Base-by-base conservation (phyloP, 176 grass and related monocot genomes). In the Miscanthus lutarioriparius region DNA sequence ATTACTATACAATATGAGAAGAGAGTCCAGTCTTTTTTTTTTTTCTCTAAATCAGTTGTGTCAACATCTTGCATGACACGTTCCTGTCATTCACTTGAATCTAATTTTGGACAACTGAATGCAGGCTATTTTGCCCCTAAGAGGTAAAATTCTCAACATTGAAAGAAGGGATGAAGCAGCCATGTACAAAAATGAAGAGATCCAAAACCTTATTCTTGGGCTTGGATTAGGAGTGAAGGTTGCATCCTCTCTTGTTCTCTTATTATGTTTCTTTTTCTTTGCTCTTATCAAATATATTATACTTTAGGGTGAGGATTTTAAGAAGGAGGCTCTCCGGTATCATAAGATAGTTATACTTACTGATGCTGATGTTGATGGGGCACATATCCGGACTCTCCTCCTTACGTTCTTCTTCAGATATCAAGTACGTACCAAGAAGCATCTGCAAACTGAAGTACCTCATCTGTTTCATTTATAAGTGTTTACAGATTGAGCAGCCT, bases 351-450 rank as follows among this genome's bases (percentile, higher is more conserved):
- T 96, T 77, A 99, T 96, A 62, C 84, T 99, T 54, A 96, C 96
- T 47, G 93, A 99, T 91, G 96, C 96, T 82, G 96, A 99, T 90
- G 96, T 99, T 75, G 96, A 99, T 84, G 93, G 93, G 69, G 93
- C 96, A 27, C 96, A 99, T 83, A 99, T 99, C 28, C 86, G 96
- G 43, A 99, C 96, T 67, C 93, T 99, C 66, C 91, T 99, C 43
- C 89, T 99, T 83, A 99, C 93, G 64, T 99, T 96, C 91, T 99
- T 99, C 90, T 99, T 94, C 90, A 95, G 96, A 96, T 99, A 94
- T 85, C 96, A 99, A 88, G 96, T 99, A 79, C 15, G 70, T 80
- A 45, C 61, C 36, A 30, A 81, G 63, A 47, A 84, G 38, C 68
- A 64, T 53, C 9, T 78, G 56, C 54, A 37, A 82, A 82, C 35